Conservation (phyloP, 2,329 filamentous ascomycete species). For the Aspergillus neotritici region DNA sequence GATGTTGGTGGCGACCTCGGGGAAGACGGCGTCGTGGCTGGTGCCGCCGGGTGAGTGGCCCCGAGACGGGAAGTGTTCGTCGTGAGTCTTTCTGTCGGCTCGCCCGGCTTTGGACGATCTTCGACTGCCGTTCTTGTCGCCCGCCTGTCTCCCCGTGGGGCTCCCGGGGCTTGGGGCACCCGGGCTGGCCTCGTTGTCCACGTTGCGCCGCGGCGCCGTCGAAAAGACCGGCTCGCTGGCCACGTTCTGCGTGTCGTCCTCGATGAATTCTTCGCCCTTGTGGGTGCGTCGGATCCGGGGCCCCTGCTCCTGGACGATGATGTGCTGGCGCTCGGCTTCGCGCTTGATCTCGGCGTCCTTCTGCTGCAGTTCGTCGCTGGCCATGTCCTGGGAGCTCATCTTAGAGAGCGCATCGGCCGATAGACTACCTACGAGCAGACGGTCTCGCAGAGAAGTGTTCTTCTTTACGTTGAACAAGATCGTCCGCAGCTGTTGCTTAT, state of each 20-base stretch:
- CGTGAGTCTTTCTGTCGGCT: slow-evolving; percentile 52
- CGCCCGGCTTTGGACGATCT: slow-evolving; percentile 20
- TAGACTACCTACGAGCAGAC: slow-evolving; percentile 66
- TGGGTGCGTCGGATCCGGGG: slow-evolving; percentile 83
- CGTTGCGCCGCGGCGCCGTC: slow-evolving; percentile 43
- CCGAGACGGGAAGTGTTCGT: slow-evolving; percentile 77
- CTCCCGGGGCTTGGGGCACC: slow-evolving; percentile 23
- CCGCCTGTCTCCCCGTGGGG: slow-evolving; percentile 19
- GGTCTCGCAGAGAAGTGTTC: slow-evolving; percentile 71
- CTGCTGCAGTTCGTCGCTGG: slow-evolving; percentile 77
- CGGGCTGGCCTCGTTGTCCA: slow-evolving; percentile 27
- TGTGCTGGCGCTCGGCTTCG: slow-evolving; percentile 60
- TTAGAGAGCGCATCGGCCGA: slow-evolving; percentile 71
- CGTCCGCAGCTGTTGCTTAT: slow-evolving; percentile 63
- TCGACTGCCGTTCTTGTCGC: slow-evolving; percentile 15
- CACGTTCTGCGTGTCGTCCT: slow-evolving; percentile 57
- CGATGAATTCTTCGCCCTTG: slow-evolving; percentile 88
- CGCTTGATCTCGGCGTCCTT: slow-evolving; percentile 52
- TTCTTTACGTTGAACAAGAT: slow-evolving; percentile 84
- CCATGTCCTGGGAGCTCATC: slow-evolving; percentile 88
- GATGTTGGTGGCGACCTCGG: slow-evolving; percentile 35
- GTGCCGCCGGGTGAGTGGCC: slow-evolving; percentile 66
- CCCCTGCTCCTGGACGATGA: slow-evolving; percentile 68
- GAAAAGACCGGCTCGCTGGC: slow-evolving; percentile 45
- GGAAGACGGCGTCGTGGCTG: slow-evolving; percentile 40